Evolutionary conservation across 495 filamentous ascomycete genomes (phyloP).

Genomic region (Penicillium bovifimosum): DNA sequence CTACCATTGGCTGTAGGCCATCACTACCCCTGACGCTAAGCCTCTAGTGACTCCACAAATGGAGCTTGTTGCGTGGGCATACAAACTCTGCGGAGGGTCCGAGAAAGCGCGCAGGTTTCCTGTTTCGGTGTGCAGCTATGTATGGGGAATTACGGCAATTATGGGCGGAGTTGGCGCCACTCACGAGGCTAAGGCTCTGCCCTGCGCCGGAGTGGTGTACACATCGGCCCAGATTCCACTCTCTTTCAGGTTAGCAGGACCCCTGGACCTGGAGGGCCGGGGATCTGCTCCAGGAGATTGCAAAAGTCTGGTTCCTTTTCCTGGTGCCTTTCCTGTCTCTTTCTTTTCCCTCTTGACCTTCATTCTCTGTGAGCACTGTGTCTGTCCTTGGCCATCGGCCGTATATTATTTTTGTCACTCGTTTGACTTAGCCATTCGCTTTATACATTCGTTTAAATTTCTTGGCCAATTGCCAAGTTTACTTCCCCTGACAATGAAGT

Average conservation of each 20-base stretch:
- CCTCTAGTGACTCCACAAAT: conserved; percentile 9
- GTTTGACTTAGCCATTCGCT: conserved; percentile 15
- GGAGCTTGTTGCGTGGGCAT: conserved; percentile 15
- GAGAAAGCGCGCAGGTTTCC: conserved; percentile 4
- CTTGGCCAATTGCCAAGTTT: background rate
- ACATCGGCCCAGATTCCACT: conserved; percentile 5
- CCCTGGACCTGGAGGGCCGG: background rate
- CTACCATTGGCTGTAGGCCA: conserved; percentile 6
- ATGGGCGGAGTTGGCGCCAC: conserved; percentile 5
- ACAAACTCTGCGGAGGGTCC: background rate
- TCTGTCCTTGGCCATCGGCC: conserved; percentile 19
- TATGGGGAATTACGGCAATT: too few relatives aligned
- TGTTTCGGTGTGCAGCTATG: conserved; percentile 3
- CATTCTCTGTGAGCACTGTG: conserved; percentile 27
- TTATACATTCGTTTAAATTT: conserved; percentile 15
- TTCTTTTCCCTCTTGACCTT: conserved; percentile 23
- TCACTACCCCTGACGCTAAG: conserved; percentile 20
- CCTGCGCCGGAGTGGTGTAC: conserved; percentile 1
- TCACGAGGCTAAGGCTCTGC: conserved; percentile 3
- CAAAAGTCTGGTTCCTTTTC: conserved; percentile 18
- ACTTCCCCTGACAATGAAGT: conserved; percentile 29
- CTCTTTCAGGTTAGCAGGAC: conserved; percentile 10
- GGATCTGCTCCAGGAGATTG: background rate
- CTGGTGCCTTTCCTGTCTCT: conserved; percentile 12
- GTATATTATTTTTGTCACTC: conserved; percentile 22